Base-by-base conservation (phyloP, 345 rosid species). In the Laguncularia racemosa region DNA sequence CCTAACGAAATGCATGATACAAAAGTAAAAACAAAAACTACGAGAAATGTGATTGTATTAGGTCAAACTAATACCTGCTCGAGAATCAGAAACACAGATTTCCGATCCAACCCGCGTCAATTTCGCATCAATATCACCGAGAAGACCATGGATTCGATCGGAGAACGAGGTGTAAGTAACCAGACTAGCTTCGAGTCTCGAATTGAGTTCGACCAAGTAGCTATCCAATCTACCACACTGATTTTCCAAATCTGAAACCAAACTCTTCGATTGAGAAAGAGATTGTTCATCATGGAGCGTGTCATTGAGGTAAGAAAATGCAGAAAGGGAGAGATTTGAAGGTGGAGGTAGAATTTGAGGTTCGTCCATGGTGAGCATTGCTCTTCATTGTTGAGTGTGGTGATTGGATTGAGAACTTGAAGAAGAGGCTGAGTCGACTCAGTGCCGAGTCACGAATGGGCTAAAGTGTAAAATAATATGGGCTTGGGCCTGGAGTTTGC, bases 161-260 rank as follows among this genome's bases (percentile, higher is more conserved):
- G 95, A 84, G 65, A 80, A 84, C 23, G 85, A 81, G 68, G 85
- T 71, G 84, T 84, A 83, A 59, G 79, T 67, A 12, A 73, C 59
- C 13, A 89, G 73, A 57, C 63, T 66, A 1, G 83, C 80, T 52
- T 71, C 78, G 52, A 93, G 85, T 63, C 74, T 71, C 48, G 78
- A 73, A 56, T 79, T 84, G 61, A 85, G 80, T 46, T 65, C 75
- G 55, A 64, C 20, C 10, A 86, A 57, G 73, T 68, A 62, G 28
- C 67, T 80, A 52, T 92, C 88, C 77, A 89, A 72, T 55, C 78
- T 76, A 65, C 65, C 60, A 62, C 86, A 86, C 72, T 82, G 78
- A 17, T 78, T 61, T 59, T 56, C 78, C 16, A 93, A 81, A 56
- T 81, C 95, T 18, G 79, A 67, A 11, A 76, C 86, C 16, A 85